A percentile compares a stretch with the other conserved stretches of the same genome.
Evolutionary conservation across 2,329 filamentous ascomycete genomes (phyloP).

Genomic region (Ascochyta viciae-villosae): DNA sequence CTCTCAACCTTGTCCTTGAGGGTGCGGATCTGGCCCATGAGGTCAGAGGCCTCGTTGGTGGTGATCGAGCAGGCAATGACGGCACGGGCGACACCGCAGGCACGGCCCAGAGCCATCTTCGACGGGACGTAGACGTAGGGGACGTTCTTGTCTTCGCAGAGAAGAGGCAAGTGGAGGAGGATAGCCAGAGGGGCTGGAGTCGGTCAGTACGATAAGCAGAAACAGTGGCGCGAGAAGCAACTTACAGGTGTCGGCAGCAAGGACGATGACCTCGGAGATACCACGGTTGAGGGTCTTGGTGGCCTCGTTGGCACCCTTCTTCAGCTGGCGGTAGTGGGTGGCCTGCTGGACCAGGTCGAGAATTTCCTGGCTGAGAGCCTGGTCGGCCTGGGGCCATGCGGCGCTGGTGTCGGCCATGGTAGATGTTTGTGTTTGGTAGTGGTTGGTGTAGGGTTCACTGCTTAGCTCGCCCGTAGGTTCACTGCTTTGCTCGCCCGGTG

Average conservation of each 20-base stretch:
- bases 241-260: constrained; percentile 75
- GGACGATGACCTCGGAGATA: constrained; percentile 85
- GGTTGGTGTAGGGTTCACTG: constrained; percentile 39
- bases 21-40: constrained; percentile 84
- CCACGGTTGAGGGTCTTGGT: constrained; percentile 93
- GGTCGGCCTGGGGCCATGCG: constrained; percentile 52
- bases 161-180: constrained; percentile 70
- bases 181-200: constrained; percentile 74
- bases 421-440: constrained; percentile 2
- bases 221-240: background rate
- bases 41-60: constrained; percentile 68
- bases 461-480: constrained; percentile 45
- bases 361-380: constrained; percentile 58
- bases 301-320: constrained; percentile 62
- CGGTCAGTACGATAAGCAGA: background rate
- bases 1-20: constrained; percentile 96
- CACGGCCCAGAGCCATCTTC: constrained; percentile 75
- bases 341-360: constrained; percentile 50
- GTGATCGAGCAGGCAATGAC: constrained; percentile 91
- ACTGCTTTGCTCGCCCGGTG: constrained; percentile 46
- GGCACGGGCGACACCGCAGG: constrained; percentile 85
- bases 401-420: constrained; percentile 42
- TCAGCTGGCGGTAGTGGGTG: constrained; percentile 42
- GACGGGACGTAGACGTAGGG: constrained; percentile 68
- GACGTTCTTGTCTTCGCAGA: constrained; percentile 85